Base-by-base conservation (phyloP, 2,329 filamentous ascomycete genomes). In the Salinomyces thailandicus region DNA sequence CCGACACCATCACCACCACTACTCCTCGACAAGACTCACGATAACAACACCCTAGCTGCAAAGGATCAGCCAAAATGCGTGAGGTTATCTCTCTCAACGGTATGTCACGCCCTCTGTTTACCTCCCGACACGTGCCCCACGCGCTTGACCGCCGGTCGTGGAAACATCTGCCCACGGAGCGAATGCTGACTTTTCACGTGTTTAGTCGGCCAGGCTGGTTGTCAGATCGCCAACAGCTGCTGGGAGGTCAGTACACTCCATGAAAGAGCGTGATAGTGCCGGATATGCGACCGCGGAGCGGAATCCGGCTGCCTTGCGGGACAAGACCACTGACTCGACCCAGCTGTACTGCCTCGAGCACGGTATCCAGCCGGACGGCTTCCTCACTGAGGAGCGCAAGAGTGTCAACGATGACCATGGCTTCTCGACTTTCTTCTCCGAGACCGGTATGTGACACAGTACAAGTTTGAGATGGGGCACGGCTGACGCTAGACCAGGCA, bases 271-370 rank as follows among this genome's bases (percentile, higher is more conserved):
- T 37, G 27, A 29, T 37, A 28, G 29, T 12, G 19, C 17, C 31
- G 36, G 36, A 43, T 26, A 33, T 33, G 24, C 26, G 31, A 20
- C 29, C 17, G 33, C 40, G 29, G 37, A 38, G 33, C 42, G 37
- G 18, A 38, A 43, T 60, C 48, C 45, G 49, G 53, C 37, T 45
- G 51, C 49, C 57, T 64, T 33, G 46, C 45, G 34, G 39, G 39
- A 46, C 27, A 47, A 14, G 35, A 16, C 26, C 33, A 50, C 55
- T 58, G 52, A 58, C 51, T 17, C 16, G 30, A 28, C 35, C 47
- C 67, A 98, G 91, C 85, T 98, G 49, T 98, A 98, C 79, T 98
- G 91, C 72, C 85, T 98, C 61, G 91, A 98, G 78, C 91, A 98
- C 69, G 91, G 91, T 61, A 98, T 98, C 58, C 84, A 98, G 89